Evolutionary conservation across 495 filamentous ascomycete genomes (phyloP), one percentile per base, ranked within the genome.

Genomic region (Penicillium maclennaniae): DNA sequence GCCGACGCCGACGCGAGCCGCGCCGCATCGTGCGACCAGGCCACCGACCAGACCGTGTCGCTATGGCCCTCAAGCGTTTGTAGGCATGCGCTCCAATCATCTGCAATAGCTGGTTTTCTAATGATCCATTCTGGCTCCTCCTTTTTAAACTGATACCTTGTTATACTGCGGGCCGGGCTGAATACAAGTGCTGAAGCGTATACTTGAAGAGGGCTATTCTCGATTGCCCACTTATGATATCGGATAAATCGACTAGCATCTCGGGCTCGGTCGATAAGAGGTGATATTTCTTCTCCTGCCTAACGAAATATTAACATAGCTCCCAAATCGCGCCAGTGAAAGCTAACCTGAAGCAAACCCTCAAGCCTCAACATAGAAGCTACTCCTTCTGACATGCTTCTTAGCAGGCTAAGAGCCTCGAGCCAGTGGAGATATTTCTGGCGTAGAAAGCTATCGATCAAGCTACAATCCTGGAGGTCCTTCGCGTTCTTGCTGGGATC

Each of bases 391-490:
- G 60, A 61, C 39, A 70, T 23, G 38, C 58, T 58, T 51, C 53
- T 42, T 17, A 59, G 49, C 12, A 67, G 50, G 41, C 66, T 64
- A 16, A 75, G 60, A 40, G 64, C 63, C 44, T 75, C 69, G 4
- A 73, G 55, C 70, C 67, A 73, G 52, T 75, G 54, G 39, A 73
- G 62, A 34, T 62, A 69, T 9, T 65, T 47, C 19, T 58, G 27
- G 15, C 34, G 47, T 1, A 73, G 20, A 43, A 73, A 73, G 0
- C 4, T 16, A 41, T 54, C 17, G 0, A 68, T 3, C 43, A 27
- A 23, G 66, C 54, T 9, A 58, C 23, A 6, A 54, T 34, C n/a
- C 9, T 20, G 37, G 7, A 19, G 37, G 9, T 45, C 25, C 9
- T 19, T 45, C 1, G 2, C 49, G 16, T 14, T 20, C 20, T 42